Base-by-base conservation (phyloP, 2,329 filamentous ascomycete genomes). In the Myotisia sp. region DNA sequence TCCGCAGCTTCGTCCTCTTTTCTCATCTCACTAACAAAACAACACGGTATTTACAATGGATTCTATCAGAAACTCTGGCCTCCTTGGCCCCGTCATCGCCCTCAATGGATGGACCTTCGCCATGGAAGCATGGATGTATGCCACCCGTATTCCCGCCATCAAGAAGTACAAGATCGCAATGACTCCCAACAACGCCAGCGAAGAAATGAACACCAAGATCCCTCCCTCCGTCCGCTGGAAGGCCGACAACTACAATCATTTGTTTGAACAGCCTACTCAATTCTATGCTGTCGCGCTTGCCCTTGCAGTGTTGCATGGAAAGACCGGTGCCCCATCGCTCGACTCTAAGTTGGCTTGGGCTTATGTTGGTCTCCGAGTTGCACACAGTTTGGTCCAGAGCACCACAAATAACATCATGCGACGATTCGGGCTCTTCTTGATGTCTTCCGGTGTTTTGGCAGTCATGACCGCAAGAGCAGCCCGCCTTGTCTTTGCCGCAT, bases 211-310 rank as follows among this genome's bases (percentile, higher is more conserved):
- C 35, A 30, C 37, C 5, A 41, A 44, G 26, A 45, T 49, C 2
- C 52, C 54, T 3, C 29, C 49, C 1, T 26, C 34, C 17, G 45
- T 49, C 19, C 51, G 51, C 36, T 59, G 50, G 49, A 53, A 54
- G 34, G 55, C 54, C 7, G 59, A 63, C 41, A 64, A 64, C 42
- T 64, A 51, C 47, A 59, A 60, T 43, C 52, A 64, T 37, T 46
- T 64, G 31, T 46, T 55, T 37, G 59, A 64, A 47, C 59, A 63
- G 42, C 61, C 61, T 10, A 60, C 57, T 2, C 53, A 57, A 26
- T 65, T 65, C 48, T 64, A 63, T 46, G 59, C 58, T 12, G 40
- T 56, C 13, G 43, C 47, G 7, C 45, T 64, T 5, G 49, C 51
- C 1, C 41, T 64, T 22, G 55, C 55, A 1, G 29, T 55, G 4